Evolutionary conservation across 164 flowering plant species (phyloP), one percentile per base, ranked within the genome.

Genomic region (Magnolia changhungtana): DNA sequence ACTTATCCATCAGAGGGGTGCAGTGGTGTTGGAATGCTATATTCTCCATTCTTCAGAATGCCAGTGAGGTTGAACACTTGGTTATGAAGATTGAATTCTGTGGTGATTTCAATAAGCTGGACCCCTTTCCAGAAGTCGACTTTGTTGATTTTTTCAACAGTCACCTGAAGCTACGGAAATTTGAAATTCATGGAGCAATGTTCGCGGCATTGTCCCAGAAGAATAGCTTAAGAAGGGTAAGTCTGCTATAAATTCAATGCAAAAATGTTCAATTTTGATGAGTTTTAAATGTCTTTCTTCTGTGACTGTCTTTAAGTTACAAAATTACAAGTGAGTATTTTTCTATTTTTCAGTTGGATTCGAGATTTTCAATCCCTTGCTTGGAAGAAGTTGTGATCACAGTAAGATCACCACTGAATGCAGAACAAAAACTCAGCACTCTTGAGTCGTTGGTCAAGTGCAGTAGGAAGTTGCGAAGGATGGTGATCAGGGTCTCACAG

Each of bases 101-200:
- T 0, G 97, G 97, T 45, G 96, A 92, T 75, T 82, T 67, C 70
- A 90, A 88, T 0, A 52, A 78, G 11, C 88, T 89, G 58, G 79
- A 78, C 23, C 95, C 96, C 6, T 94, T 94, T 63, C 98, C 97
- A 1, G 96, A 91, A 87, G 75, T 92, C 61, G 94, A 94, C 76
- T 84, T 94, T 37, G 96, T 90, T 69, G 92, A 89, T 0, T 94
- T 92, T 86, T 92, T 92, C 72, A 94, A 90, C 71, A 84, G 72
- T 74, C 97, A 95, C 78, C 94, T 88, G 21, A 91, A 87, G 81
- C 81, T 95, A 8, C 83, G 77, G 29, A 87, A 79, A 59, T 91
- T 94, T 78, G 97, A 92, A 63, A 85, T 92, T 75, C 98, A 92
- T 81, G 97, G 98, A 74, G 96, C 98, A 67, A 91, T 95, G 98